Percentiles rank a stretch among this genome's conserved stretches.
phyloP scores from a whole-genome alignment of 306 rosid species.

The Vicia sativa region DNA sequence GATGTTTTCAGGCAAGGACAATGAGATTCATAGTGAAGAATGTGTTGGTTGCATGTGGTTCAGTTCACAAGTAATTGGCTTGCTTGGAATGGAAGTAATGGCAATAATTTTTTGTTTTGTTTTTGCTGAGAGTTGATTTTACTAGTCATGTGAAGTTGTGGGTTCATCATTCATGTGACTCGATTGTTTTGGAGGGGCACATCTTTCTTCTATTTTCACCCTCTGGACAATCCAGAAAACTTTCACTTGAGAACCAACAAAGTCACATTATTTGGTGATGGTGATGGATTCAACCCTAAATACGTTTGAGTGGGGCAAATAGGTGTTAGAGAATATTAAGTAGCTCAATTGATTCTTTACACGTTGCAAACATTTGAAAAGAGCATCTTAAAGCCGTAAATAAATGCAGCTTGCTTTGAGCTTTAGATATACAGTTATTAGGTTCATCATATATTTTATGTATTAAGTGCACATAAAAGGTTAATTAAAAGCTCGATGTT shows the following conservation, averaged over 20 bases:
- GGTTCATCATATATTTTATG: neutral
- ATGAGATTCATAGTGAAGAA: neutral
- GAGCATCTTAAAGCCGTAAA: neutral
- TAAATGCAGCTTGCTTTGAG: constrained; percentile 9
- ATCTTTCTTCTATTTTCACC: too few species aligned
- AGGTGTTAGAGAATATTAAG: neutral
- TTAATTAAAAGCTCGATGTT: neutral
- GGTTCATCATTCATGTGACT: too few species aligned
- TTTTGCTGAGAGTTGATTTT: neutral
- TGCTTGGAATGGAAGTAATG: neutral
- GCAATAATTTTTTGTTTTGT: neutral
- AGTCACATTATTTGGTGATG: neutral
- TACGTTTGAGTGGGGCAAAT: neutral
- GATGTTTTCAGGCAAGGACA: neutral
- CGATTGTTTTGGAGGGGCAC: too few species aligned
- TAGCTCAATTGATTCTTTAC: constrained; percentile 12
- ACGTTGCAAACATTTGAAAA: constrained; percentile 1
- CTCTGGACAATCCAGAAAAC: too few species aligned
- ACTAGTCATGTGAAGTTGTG: neutral
- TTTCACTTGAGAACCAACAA: neutral
- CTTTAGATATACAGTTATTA: neutral
- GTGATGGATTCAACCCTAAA: neutral
- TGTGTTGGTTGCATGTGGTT: neutral
- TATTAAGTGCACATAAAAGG: neutral
- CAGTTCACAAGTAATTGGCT: neutral